These are phyloP conservation scores for Abrus pulchellus DNA, from an alignment of 306 rosid genomes.

Conservation along the genomic window DNA sequence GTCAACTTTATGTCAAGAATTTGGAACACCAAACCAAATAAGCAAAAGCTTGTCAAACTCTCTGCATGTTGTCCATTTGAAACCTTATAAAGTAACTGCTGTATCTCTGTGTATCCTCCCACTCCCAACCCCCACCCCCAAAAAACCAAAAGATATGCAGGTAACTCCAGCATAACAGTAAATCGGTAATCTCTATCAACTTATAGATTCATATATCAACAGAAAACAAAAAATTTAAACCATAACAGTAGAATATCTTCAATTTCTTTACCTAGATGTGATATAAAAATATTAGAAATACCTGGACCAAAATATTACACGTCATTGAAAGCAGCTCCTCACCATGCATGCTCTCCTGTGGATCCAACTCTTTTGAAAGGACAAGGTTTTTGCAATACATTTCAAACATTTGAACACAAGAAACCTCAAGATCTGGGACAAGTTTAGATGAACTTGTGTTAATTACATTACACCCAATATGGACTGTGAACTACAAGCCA, in stretches of 20 bases:
- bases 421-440: constrained; percentile 80
- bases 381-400: constrained; percentile 83
- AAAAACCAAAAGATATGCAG: neutral
- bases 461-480: constrained; percentile 46
- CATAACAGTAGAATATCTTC: constrained; percentile 1
- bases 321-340: constrained; percentile 87
- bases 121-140: neutral
- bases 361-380: constrained; percentile 91
- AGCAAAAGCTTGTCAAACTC: neutral
- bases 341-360: constrained; percentile 91
- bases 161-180: constrained; percentile 18
- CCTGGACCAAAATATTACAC: constrained; percentile 88
- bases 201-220: constrained; percentile 7
- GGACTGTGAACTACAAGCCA: constrained; percentile 34
- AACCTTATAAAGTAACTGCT: neutral
- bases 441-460: constrained; percentile 48
- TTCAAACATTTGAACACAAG: constrained; percentile 80
- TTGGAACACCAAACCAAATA: neutral
- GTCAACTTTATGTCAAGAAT: neutral
- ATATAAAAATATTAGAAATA: constrained; percentile 43
- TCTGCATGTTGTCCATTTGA: neutral
- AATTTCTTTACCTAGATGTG: neutral
- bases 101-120: neutral
- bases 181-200: neutral
- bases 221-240: neutral